Evolutionary conservation across 2,329 filamentous ascomycete species (phyloP).

Genomic region (Bertia moriformis): DNA sequence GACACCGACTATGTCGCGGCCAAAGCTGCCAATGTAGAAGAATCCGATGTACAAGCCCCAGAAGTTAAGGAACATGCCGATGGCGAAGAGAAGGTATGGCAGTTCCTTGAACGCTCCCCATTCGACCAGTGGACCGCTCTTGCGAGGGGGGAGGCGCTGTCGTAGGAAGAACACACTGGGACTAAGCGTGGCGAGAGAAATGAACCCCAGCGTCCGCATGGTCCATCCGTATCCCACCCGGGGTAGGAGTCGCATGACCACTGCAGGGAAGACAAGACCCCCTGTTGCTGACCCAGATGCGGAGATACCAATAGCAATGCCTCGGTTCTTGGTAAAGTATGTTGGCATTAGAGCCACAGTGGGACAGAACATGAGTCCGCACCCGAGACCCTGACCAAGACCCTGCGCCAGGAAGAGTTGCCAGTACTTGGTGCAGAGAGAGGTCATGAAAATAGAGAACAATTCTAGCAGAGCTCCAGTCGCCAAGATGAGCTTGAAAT

Average conservation of each 20-base stretch:
- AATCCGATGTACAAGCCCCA: conserved; percentile 29
- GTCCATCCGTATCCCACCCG: conserved; percentile 21
- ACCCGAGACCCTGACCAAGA: conserved; percentile 17
- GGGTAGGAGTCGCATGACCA: conserved; percentile 18
- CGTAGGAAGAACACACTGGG: conserved; percentile 16
- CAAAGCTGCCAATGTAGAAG: conserved; percentile 24
- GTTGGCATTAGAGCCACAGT: conserved; percentile 17
- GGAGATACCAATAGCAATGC: conserved; percentile 16
- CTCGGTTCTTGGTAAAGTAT: conserved; percentile 17
- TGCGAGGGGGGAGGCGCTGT: conserved; percentile 17
- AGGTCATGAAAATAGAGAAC: conserved; percentile 16
- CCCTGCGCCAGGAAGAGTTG: conserved; percentile 22
- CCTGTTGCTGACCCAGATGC: conserved; percentile 18
- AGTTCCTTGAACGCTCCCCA: conserved; percentile 20
- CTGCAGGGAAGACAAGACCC: conserved; percentile 21
- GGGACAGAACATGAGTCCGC: conserved; percentile 20
- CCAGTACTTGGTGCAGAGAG: conserved; percentile 15
- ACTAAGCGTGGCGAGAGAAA: conserved; percentile 16
- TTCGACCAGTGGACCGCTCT: conserved; percentile 20
- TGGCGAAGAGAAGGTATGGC: conserved; percentile 21
- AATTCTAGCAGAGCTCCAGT: conserved; percentile 11
- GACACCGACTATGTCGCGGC: conserved; percentile 17
- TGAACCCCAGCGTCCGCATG: conserved; percentile 21
- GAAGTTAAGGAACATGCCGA: conserved; percentile 25
- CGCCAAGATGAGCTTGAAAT: conserved; percentile 14